These are phyloP conservation scores for Exophiala phaeomuriformis DNA, from an alignment of 2,329 filamentous ascomycete species.

Conservation along the genomic window DNA sequence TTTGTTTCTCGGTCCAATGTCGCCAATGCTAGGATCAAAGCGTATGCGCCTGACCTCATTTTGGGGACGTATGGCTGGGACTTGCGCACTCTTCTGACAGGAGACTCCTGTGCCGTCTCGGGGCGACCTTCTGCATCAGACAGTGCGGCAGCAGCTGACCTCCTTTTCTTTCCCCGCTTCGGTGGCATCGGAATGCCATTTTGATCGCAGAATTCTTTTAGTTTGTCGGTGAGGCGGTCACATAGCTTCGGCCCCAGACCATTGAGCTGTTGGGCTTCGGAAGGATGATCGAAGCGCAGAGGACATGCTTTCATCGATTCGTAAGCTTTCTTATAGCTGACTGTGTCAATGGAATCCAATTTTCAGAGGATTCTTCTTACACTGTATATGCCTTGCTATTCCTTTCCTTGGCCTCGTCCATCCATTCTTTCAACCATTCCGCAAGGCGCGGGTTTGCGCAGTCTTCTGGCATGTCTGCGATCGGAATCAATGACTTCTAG, in stretches of 20 bases:
- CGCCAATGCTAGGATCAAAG: constrained; percentile 60
- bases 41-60: constrained; percentile 67
- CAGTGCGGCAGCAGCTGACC: constrained; percentile 31
- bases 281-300: constrained; percentile 62
- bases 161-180: constrained; percentile 32
- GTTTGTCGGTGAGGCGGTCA: constrained; percentile 56
- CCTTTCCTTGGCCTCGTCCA: constrained; percentile 59
- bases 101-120: constrained; percentile 31
- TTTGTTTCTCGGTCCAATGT: constrained; percentile 50
- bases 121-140: constrained; percentile 23
- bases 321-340: constrained; percentile 67
- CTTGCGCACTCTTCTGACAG: constrained; percentile 49
- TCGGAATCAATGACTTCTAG: too few species aligned
- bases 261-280: constrained; percentile 63
- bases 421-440: constrained; percentile 69
- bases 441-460: constrained; percentile 66
- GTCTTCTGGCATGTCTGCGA: constrained; percentile 31
- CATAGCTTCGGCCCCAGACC: constrained; percentile 68
- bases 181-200: constrained; percentile 63
- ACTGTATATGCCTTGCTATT: constrained; percentile 61
- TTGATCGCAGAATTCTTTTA: constrained; percentile 52
- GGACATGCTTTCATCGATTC: constrained; percentile 70
- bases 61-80: constrained; percentile 63
- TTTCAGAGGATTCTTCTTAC: constrained; percentile 29
- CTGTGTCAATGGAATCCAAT: not conserved